Evolutionary conservation across 225 moss, liverwort and hornwort species (phyloP), one percentile per base, ranked within the genome.

Genomic region (Polytrichum commune): DNA sequence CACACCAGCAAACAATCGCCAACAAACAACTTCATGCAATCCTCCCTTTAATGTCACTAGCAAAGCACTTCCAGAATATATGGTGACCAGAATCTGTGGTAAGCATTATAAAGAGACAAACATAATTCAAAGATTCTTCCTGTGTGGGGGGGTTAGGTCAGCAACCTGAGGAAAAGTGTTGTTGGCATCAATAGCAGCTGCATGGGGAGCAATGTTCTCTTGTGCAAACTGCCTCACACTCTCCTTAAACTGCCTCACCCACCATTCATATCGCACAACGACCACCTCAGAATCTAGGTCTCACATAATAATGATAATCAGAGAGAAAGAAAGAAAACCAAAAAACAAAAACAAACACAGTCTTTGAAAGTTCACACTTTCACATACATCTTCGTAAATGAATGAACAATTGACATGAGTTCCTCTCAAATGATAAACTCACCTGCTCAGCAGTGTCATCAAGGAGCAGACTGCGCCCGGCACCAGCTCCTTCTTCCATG

Each of bases 181-280:
- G 68, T 81, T 84, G 56, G 85, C 84, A 80, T 98, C 95, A 72
- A 93, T 95, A 46, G 91, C 83, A 74, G 91, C 91, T 62, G 98
- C 98, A 84, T 91, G 95, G 65, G 98, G 98, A 78, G 91, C 98
- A 81, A 98, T 91, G 20, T 90, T 80, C 80, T 95, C 90, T 76
- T 86, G 87, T n/a, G 98, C 95, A 67, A 98, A 98, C 67, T 91
- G 85, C 69, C 93, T 85, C 29, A 98, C 93, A 67, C 98, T 95
- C 69, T 93, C 87, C 73, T 83, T 93, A 76, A 98, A 98, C 98
- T 98, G 24, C 64, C 57, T 29, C 19, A 72, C 55, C 56, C 5
- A 33, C 65, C 53, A 38, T 55, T 46, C 46, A 46, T 46, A 35
- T 8, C 35, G 35, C 35, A 35, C 35, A 35, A 9, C 9, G 8